These are phyloP conservation scores for Dittrichia graveolens DNA, from an alignment of 129 eudicot genomes.

Conservation along the genomic window DNA sequence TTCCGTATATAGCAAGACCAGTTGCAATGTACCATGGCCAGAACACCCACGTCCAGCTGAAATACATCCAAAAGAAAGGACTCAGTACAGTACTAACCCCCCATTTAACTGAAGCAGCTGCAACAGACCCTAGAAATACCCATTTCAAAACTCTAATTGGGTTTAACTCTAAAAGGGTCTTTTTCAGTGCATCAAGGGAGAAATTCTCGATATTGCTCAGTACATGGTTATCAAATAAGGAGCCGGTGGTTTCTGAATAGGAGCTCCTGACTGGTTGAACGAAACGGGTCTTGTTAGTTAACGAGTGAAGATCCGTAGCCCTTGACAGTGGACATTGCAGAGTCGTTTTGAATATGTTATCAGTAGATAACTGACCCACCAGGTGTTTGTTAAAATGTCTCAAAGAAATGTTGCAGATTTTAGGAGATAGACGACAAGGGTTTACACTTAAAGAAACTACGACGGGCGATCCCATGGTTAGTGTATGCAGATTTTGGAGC, in stretches of 20 bases:
- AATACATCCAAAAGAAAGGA: conserved; percentile 92
- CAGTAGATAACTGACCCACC: conserved; percentile 30
- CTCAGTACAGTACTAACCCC: conserved; percentile 40
- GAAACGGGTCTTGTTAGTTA: conserved; percentile 29
- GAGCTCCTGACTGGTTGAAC: conserved; percentile 42
- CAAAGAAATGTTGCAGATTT: conserved; percentile 31
- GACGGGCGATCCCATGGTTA: conserved; percentile 52
- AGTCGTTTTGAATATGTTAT: conserved; percentile 16
- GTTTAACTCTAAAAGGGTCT: conserved; percentile 44
- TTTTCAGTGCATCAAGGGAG: conserved; percentile 47
- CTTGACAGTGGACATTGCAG: conserved; percentile 16
- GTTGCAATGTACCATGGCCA: conserved; percentile 85
- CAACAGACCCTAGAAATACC: conserved; percentile 47
- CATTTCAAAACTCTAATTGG: conserved; percentile 57
- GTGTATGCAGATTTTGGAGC: neutral
- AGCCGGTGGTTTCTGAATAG: conserved; percentile 34
- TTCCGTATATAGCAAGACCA: conserved; percentile 52
- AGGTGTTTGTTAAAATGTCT: conserved; percentile 70
- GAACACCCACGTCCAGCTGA: conserved; percentile 84
- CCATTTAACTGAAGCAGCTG: conserved; percentile 56
- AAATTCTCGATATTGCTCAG: conserved; percentile 25
- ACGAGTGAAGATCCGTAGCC: conserved; percentile 12
- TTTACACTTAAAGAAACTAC: conserved; percentile 41
- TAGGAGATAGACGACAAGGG: conserved; percentile 29
- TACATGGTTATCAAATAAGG: conserved; percentile 31